A percentile compares a stretch with the other conserved stretches of the same genome.
phyloP scores from a whole-genome alignment of 148 eudicot species.

The Salicornia ramosissima region DNA sequence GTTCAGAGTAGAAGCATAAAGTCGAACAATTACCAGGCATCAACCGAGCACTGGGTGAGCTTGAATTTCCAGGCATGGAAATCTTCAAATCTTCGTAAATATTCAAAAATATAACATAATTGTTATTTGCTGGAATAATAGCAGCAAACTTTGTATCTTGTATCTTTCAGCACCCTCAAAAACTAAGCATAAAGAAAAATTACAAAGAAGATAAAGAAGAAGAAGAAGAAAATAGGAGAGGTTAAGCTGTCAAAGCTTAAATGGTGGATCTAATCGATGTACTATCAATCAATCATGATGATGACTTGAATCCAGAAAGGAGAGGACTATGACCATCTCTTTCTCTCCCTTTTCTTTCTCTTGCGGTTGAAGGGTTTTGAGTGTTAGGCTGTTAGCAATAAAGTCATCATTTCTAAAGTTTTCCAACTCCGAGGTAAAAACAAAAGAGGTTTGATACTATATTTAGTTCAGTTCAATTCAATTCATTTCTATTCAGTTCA shows the following conservation, averaged over 20 bases:
- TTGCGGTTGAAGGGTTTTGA: constrained; percentile 22
- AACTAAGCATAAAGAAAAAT: neutral
- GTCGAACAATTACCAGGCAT: constrained; percentile 44
- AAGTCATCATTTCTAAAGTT: neutral
- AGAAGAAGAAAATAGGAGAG: neutral
- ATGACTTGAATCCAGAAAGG: constrained; percentile 19
- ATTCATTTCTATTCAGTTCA: too few relatives aligned
- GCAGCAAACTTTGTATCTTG: neutral
- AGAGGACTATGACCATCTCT: neutral
- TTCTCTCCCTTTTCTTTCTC: constrained; percentile 7
- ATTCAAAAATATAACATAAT: neutral
- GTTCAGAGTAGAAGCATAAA: neutral
- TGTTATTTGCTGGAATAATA: constrained; percentile 7
- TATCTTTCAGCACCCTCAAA: neutral
- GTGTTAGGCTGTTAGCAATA: neutral
- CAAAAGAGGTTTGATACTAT: too few relatives aligned
- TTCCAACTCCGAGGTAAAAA: too few relatives aligned
- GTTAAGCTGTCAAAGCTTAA: constrained; percentile 22
- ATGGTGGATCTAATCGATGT: constrained; percentile 23
- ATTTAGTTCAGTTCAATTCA: neutral
- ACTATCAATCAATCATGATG: constrained; percentile 5
- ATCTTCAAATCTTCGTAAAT: constrained; percentile 4
- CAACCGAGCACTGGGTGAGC: constrained; percentile 22
- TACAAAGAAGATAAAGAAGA: neutral
- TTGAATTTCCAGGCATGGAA: constrained; percentile 12